Base-by-base conservation (phyloP, 768 basidiomycete genomes). In the Sutorius australiensis region DNA sequence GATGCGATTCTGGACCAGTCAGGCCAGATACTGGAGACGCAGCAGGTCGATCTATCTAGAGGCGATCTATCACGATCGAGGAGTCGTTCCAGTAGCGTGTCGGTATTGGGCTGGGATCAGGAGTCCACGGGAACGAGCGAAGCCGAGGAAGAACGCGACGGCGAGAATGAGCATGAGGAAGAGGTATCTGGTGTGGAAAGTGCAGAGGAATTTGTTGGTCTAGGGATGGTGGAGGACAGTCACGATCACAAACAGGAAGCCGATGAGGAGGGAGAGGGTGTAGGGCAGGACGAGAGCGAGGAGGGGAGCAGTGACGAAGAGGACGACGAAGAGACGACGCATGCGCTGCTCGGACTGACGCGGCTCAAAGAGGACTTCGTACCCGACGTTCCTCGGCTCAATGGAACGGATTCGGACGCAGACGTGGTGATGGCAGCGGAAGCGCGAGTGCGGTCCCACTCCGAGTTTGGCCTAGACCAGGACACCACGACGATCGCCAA, bases 1-100 rank as follows among this genome's bases (percentile, higher is more conserved):
- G 89, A 95, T 67, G 90, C 87, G 5, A 91, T 98, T 57, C 75
- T 98, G 42, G 83, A 92, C 69, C 88, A 95, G 62, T 95, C 92
- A 33, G 89, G 89, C 0, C 84, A 87, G 44, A 83, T 95, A 51
- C 72, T 97, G 54, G 86, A 89, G 62, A 87, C 90, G 2, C 95
- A 95, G 62, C 84, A 88, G 42, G 76, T 79, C 1, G 88, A 89
- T 60, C 70, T 93, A 41, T 72, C 73, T 1, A 76, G 78, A 46
- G 77, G 75, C 8, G 80, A 77, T 45, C 48, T 69, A n/a, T 73
- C 71, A 30, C 62, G 71, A 16, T 75, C 77, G 16, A 73, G 76
- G 24, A 90, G 85, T 59, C 78, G 83, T 14, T 85, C 85, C 2
- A 78, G 74, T 39, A 85, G 80, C 34, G 61, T 74, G 40, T 78